Base-by-base conservation (phyloP, 139 green algal genomes). In the Marvania coccoides region DNA sequence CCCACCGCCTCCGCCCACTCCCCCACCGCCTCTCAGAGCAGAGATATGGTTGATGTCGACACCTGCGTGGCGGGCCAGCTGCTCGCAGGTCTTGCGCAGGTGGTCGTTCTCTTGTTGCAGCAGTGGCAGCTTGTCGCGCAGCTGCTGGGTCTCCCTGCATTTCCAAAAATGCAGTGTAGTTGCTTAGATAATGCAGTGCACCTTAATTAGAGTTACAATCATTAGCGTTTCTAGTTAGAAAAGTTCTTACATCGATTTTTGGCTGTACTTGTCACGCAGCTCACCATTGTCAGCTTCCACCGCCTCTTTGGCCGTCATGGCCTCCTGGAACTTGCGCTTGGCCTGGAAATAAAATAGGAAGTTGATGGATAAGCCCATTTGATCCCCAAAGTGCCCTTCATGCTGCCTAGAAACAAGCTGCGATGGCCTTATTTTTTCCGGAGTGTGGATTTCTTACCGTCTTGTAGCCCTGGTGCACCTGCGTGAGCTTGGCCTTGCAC, bases 241-340 rank as follows among this genome's bases (percentile, higher is more conserved):
- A 64, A 58, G 12, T 33, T 53, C 83, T 72, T 61, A 91, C 84
- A 73, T 74, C 10, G 81, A 55, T 61, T 91, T 91, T 42, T 87
- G 79, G 4, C 63, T 62, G 53, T 90, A 91, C 65, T 91, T 91
- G 47, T 88, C 74, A 58, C 80, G 74, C 46, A 91, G 65, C 70
- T 90, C 83, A 19, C 79, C 51, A 35, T 78, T 87, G 64, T 88
- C 85, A 23, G 73, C 74, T 26, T 80, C 63, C 29, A 86, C 64
- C 31, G 72, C 70, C 36, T 83, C 58, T 55, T 78, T 81, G 24
- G 56, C 23, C n/a, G 75, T 51, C 69, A 68, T 46, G 6, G 75
- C 38, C 56, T 85, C 83, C 42, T 87, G 65, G 55, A 85, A 88
- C 60, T 90, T 90, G 34, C 78, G 58, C 70, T 89, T 91, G 26